Evolutionary conservation across 208 protist species (phyloP), one percentile per base, ranked within the genome.

Genomic region (Crithidia fasciculata): DNA sequence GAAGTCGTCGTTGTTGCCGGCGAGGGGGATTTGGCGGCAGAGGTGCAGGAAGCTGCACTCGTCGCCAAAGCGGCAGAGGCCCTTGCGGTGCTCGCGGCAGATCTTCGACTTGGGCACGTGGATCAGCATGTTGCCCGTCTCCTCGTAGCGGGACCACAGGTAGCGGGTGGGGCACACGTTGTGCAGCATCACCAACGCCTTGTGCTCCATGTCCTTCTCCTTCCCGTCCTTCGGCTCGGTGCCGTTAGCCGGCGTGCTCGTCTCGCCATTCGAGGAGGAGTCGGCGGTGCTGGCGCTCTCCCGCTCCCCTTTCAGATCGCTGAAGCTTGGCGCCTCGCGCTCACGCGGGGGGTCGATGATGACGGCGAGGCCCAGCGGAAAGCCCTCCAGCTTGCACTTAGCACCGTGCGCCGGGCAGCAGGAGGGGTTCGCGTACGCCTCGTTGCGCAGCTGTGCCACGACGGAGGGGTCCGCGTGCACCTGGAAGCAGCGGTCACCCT

Each of bases 1-100:
- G 16, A 69, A 28, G 7, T 77, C 76, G 3, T 78, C 66, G 10
- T 90, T 78, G 56, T 72, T 78, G 54, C 66, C 60, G 59, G 74
- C 80, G 16, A 89, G 72, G 0, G 76, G 57, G 6, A 87, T 82
- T 40, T 89, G 67, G 15, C 90, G 83, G 69, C 92, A 96, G 18
- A 94, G 74, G 68, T 96, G 92, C 45, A 96, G 70, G 61, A 95
- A 96, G 44, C 81, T 85, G 82, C 92, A 96, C 49, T 95, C 89
- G 58, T 95, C 88, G 41, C 90, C 92, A 57, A 95, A 95, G 56
- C 88, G 86, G 77, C 92, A 96, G 43, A 95, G 81, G 0, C 88
- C 90, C 44, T 88, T 84, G 58, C 84, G 76, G 81, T 96, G 92
- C 54, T 90, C 84, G 12, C 89, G 82, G 64, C 92, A 96, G 13